These are phyloP conservation scores for Fusarium mundagurra DNA, from an alignment of 2,329 filamentous ascomycete genomes.

Conservation along the genomic window DNA sequence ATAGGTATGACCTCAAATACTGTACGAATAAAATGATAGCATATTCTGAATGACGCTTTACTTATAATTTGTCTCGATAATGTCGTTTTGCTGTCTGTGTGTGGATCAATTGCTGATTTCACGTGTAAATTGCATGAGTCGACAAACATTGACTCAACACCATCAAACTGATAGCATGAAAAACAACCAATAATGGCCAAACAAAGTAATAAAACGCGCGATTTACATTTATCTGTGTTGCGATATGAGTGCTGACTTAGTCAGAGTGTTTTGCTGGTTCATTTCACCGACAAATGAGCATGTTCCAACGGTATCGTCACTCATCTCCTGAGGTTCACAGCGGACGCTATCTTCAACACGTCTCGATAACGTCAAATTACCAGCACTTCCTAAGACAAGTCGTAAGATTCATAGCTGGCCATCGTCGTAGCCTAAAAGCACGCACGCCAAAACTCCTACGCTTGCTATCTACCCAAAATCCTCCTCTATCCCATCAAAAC, in stretches of 20 bases:
- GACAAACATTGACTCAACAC: background rate
- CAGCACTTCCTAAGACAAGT: background rate
- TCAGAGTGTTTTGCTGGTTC: rapidly evolving
- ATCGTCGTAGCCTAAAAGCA: conserved; percentile 15
- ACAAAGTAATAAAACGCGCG: rapidly evolving
- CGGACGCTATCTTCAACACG: background rate
- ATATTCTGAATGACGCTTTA: rapidly evolving
- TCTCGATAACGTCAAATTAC: background rate
- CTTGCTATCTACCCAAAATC: background rate
- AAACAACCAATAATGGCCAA: background rate
- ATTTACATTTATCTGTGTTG: rapidly evolving
- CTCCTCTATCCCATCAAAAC: background rate
- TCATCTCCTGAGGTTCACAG: background rate
- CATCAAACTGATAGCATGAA: too few relatives aligned
- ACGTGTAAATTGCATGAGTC: background rate
- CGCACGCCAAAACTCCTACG: conserved; percentile 23
- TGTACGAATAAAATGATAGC: too few relatives aligned
- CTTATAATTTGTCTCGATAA: rapidly evolving
- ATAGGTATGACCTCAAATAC: background rate
- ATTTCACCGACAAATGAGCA: too few relatives aligned
- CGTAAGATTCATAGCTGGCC: background rate
- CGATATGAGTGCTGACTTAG: too few relatives aligned
- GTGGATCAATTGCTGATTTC: background rate
- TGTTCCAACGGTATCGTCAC: background rate
- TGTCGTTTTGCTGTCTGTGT: background rate